Percentiles rank a stretch among this genome's conserved stretches.
phyloP scores from a whole-genome alignment of 2,329 filamentous ascomycete genomes.

The Sporothrix schenckii region DNA sequence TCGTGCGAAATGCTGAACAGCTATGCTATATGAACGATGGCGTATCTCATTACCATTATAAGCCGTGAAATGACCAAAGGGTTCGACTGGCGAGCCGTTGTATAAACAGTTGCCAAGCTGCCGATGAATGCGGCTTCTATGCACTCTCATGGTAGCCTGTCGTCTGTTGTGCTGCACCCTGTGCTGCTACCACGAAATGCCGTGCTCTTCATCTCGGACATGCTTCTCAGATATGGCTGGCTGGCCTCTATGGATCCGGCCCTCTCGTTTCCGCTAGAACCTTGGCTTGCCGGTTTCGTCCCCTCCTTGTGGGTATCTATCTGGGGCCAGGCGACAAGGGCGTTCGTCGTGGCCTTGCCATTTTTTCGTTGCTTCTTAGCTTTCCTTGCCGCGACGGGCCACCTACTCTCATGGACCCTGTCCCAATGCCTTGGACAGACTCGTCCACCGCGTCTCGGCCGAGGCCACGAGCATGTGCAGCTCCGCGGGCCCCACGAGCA shows the following conservation, averaged over 20 bases:
- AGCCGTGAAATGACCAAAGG: too few species aligned
- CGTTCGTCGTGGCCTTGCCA: not conserved
- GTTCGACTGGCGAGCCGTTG: not conserved
- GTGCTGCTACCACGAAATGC: not conserved
- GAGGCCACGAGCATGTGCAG: slow-evolving; percentile 62
- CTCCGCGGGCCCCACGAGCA: slow-evolving; percentile 64
- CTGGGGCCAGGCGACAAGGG: not conserved
- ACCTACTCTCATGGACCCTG: slow-evolving; percentile 14
- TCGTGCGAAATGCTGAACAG: not conserved
- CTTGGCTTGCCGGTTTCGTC: slow-evolving; percentile 28
- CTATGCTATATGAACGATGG: not conserved
- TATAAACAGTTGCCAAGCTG: not conserved
- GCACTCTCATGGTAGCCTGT: not conserved
- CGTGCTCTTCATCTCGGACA: not conserved
- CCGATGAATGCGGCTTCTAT: not conserved
- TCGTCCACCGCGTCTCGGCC: slow-evolving; percentile 66
- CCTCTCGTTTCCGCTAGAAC: not conserved
- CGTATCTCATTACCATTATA: too few species aligned
- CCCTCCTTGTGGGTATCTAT: slow-evolving; percentile 10
- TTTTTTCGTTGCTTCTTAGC: not conserved
- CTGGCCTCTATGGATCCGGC: not conserved
- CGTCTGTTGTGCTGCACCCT: not conserved
- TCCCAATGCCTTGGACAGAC: slow-evolving; percentile 52
- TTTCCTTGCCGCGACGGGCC: not conserved
- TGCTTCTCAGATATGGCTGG: not conserved